Evolutionary conservation across 2,329 filamentous ascomycete species (phyloP), one percentile per base, ranked within the genome.

Genomic region (Fusarium lyarnte): DNA sequence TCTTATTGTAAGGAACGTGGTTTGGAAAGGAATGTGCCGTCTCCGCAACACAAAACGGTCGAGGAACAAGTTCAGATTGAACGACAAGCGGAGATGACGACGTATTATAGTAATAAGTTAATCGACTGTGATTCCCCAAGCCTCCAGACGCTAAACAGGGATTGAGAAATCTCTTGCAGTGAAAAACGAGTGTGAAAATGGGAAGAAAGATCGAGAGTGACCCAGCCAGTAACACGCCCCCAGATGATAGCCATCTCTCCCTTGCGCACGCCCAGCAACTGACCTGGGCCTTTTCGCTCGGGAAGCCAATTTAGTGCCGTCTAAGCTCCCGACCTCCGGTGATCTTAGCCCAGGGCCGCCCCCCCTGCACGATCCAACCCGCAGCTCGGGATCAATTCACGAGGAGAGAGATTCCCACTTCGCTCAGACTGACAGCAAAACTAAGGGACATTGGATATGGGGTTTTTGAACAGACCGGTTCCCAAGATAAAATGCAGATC

Each of bases 291-390:
- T 29, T 66, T 35, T 62, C 9, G 45, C 38, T 62, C 65, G 66
- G 66, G 58, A 69, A 52, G 67, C 65, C 54, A 68, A 41, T 21
- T 36, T 66, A 66, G 46, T 57, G 39, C 36, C 29, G 38, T 25
- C 58, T 51, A 35, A 47, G 29, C 42, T 58, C 58, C 70, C 72
- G 70, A 69, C 71, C 47, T 39, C 47, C 11, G 65, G 29, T 47
- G 75, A 76, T 76, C 75, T 51, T 65, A 43, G 16, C 73, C 62
- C 17, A 75, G 58, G 66, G 66, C 59, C 70, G 59, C 57, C 62
- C 42, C 11, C 65, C 47, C 49, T 45, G 42, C n/a, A 21, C 41
- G 43, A 63, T 65, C 62, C 66, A 66, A 74, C 66, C 69, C 60
- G 53, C 66, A 53, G 29, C 33, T 59, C 68, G 47, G 68, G 69